These are phyloP conservation scores for Fusarium aywerte DNA, from an alignment of 2,329 filamentous ascomycete species.

Conservation along the genomic window DNA sequence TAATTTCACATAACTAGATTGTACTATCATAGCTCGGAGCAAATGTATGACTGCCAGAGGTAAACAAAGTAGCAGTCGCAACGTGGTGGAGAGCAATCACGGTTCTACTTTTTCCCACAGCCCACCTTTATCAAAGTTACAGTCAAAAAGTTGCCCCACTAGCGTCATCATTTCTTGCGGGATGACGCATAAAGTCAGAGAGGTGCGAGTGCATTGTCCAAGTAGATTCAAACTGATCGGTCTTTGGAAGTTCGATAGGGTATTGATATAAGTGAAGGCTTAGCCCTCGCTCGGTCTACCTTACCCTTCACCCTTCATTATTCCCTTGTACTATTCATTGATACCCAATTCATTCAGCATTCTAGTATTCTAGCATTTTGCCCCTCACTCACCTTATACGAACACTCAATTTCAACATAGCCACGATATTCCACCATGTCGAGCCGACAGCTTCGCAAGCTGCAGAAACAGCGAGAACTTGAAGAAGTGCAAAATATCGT, in stretches of 20 bases:
- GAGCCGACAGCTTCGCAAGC: constrained; percentile 62
- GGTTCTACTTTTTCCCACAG: constrained; percentile 2
- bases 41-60: neutral
- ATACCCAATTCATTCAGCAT: neutral
- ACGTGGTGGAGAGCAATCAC: neutral
- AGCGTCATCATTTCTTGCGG: constrained; percentile 40
- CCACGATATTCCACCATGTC: constrained; percentile 55
- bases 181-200: constrained; percentile 35
- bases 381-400: constrained; percentile 27
- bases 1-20: neutral
- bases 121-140: constrained; percentile 10
- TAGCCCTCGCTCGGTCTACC: too few species aligned
- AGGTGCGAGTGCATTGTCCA: neutral
- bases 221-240: neutral
- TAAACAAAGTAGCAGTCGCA: neutral
- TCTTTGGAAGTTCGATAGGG: neutral
- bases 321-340: neutral
- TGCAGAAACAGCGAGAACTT: constrained; percentile 62
- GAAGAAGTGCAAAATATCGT: constrained; percentile 43
- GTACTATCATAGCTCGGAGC: neutral
- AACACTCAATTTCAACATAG: neutral
- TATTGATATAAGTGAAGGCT: neutral
- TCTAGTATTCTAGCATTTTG: neutral
- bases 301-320: neutral
- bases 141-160: constrained; percentile 27